These are phyloP conservation scores for Aspergillus fumigatus DNA, from an alignment of 2,329 filamentous ascomycete species.

Conservation along the genomic window DNA sequence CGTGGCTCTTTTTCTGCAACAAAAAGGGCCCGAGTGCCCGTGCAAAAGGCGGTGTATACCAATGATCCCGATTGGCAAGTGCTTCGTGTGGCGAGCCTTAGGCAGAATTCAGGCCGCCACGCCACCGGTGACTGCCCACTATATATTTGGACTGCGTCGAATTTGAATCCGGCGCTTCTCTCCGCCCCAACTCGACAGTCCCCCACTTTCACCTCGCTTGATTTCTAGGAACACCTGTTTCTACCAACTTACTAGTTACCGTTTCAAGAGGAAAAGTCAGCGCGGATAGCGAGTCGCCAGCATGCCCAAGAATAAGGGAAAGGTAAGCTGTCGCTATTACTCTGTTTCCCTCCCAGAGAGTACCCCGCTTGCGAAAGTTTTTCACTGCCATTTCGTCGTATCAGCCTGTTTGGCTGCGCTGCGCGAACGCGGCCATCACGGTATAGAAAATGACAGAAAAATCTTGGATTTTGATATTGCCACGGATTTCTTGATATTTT, in stretches of 20 bases:
- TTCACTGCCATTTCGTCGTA: slow-evolving; percentile 9
- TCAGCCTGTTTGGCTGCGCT: slow-evolving; percentile 13
- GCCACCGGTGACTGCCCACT: slow-evolving; percentile 12
- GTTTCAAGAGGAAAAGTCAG: slow-evolving; percentile 16
- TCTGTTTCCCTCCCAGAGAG: slow-evolving; percentile 6
- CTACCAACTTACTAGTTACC: slow-evolving; percentile 9
- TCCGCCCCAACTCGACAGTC: slow-evolving; percentile 13
- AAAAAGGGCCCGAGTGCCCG: not conserved
- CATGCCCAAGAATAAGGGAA: slow-evolving; percentile 99
- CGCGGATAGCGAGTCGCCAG: slow-evolving; percentile 38
- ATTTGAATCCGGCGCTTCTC: slow-evolving; percentile 18
- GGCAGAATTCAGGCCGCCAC: slow-evolving; percentile 25
- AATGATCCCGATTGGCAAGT: slow-evolving; percentile 6
- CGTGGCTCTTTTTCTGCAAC: slow-evolving; percentile 7
- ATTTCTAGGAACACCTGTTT: slow-evolving; percentile 10
- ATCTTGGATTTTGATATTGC: not conserved
- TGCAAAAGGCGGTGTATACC: slow-evolving; percentile 10
- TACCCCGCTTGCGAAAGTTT: slow-evolving; percentile 14
- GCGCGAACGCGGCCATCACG: not conserved
- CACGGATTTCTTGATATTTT: not conserved
- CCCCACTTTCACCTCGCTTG: slow-evolving; percentile 14
- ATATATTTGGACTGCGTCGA: slow-evolving; percentile 18
- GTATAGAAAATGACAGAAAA: not conserved
- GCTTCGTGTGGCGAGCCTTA: slow-evolving; percentile 19
- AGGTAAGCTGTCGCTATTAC: slow-evolving; percentile 56